These are phyloP conservation scores for Penicillium sp. DNA, from an alignment of 2,329 filamentous ascomycete species.

Conservation along the genomic window DNA sequence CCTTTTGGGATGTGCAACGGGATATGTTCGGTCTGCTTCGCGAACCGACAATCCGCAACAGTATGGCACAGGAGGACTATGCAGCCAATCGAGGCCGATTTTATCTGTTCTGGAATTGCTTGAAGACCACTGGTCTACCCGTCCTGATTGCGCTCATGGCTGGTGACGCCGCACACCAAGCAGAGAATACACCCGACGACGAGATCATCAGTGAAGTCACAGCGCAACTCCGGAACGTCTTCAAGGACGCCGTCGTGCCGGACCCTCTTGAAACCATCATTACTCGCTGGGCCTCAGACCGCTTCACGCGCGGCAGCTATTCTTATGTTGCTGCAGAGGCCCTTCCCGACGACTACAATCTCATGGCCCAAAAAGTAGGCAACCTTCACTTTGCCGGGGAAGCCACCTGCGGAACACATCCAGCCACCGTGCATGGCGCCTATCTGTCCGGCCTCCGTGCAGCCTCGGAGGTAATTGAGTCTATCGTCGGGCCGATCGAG, in stretches of 20 bases:
- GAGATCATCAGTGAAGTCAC: slow-evolving; percentile 79
- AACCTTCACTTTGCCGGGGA: slow-evolving; percentile 95
- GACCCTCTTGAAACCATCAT: slow-evolving; percentile 81
- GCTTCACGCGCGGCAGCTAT: slow-evolving; percentile 90
- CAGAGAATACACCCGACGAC: slow-evolving; percentile 72
- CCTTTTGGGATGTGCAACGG: slow-evolving; percentile 86
- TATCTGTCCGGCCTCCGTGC: slow-evolving; percentile 90
- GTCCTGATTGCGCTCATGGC: slow-evolving; percentile 93
- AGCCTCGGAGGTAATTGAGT: slow-evolving; percentile 79
- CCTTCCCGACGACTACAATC: slow-evolving; percentile 82
- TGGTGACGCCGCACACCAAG: slow-evolving; percentile 86
- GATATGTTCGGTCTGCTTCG: slow-evolving; percentile 90
- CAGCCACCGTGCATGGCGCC: slow-evolving; percentile 93
- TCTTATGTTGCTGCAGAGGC: slow-evolving; percentile 87
- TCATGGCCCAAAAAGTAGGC: slow-evolving; percentile 79
- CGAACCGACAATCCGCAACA: slow-evolving; percentile 66
- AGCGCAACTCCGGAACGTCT: slow-evolving; percentile 72
- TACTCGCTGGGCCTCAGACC: slow-evolving; percentile 88
- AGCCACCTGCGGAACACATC: slow-evolving; percentile 92
- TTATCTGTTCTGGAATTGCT: slow-evolving; percentile 97
- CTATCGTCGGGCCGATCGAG: slow-evolving; percentile 76
- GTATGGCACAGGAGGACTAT: slow-evolving; percentile 78
- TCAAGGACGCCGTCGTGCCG: slow-evolving; percentile 63
- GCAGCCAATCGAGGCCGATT: slow-evolving; percentile 78
- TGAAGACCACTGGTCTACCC: slow-evolving; percentile 82